These are phyloP conservation scores for Cenchrus purpureus DNA, from an alignment of 176 grass and related monocot genomes.

Conservation along the genomic window DNA sequence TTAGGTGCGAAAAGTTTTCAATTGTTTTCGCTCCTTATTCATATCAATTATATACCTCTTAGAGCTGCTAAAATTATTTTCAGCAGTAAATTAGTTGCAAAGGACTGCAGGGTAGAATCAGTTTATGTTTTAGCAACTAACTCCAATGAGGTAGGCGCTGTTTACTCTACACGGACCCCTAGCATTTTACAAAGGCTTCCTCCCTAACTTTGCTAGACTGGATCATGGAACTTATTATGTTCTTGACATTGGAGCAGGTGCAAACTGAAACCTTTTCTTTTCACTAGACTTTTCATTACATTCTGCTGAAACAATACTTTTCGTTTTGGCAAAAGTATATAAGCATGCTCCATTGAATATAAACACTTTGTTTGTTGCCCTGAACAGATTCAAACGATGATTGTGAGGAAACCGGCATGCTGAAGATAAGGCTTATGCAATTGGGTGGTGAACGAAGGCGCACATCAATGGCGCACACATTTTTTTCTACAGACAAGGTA, in stretches of 20 bases:
- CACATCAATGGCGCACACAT: neutral
- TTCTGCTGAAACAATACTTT: no score
- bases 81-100: neutral
- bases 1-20: no score
- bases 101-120: neutral
- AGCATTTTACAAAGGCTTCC: constrained; percentile 91
- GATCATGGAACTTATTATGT: constrained; percentile 99
- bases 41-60: neutral
- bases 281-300: neutral
- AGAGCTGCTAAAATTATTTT: neutral
- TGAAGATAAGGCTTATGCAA: constrained; percentile 28
- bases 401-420: constrained; percentile 57
- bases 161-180: constrained; percentile 69
- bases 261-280: neutral
- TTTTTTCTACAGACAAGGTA: constrained; percentile 20
- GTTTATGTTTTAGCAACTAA: constrained; percentile 8
- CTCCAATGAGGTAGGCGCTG: neutral
- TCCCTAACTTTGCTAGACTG: constrained; percentile 92
- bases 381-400: constrained; percentile 64
- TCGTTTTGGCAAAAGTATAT: neutral
- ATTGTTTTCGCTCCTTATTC: no score
- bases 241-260: constrained; percentile 97
- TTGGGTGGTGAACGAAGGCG: neutral
- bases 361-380: constrained; percentile 11
- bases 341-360: neutral